phyloP scores from a whole-genome alignment of 2,329 filamentous ascomycete genomes.

The Claviceps pazoutovae region DNA sequence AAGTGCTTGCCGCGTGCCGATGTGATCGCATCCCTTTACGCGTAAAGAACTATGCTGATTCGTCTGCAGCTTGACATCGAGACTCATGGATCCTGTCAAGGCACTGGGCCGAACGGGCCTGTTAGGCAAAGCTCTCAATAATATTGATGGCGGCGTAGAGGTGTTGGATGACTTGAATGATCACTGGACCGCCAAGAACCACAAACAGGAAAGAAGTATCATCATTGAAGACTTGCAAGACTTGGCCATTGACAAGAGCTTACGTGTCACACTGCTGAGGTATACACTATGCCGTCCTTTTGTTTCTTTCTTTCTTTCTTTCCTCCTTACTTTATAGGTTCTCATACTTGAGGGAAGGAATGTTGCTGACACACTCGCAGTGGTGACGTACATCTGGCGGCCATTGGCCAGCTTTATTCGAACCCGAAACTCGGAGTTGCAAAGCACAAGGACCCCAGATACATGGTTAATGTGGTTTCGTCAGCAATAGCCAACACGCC shows the following conservation, averaged over 20 bases:
- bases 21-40: background rate
- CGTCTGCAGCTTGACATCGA: slow-evolving; percentile 58
- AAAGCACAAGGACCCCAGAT: slow-evolving; percentile 86
- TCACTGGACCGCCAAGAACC: slow-evolving; percentile 92
- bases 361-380: slow-evolving; percentile 24
- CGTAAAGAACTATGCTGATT: background rate
- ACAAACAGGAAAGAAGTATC: slow-evolving; percentile 79
- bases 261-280: slow-evolving; percentile 80
- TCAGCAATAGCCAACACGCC: slow-evolving; percentile 91
- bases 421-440: slow-evolving; percentile 66
- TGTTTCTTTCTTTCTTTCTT: background rate
- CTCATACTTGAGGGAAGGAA: background rate
- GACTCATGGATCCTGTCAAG: slow-evolving; percentile 78
- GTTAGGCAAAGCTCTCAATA: slow-evolving; percentile 69
- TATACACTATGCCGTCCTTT: slow-evolving; percentile 15
- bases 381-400: slow-evolving; percentile 86
- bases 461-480: slow-evolving; percentile 92
- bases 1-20: slow-evolving; percentile 18
- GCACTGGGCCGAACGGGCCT: slow-evolving; percentile 70
- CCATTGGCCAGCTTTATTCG: slow-evolving; percentile 88
- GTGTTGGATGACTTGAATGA: slow-evolving; percentile 87
- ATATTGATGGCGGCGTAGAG: slow-evolving; percentile 83
- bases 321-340: background rate
- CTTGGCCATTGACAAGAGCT: slow-evolving; percentile 79
- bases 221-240: slow-evolving; percentile 87